A percentile compares a stretch with the other conserved stretches of the same genome.
Conservation (phyloP, 2,329 filamentous ascomycete genomes). For the Lasiodiplodia theobromae region DNA sequence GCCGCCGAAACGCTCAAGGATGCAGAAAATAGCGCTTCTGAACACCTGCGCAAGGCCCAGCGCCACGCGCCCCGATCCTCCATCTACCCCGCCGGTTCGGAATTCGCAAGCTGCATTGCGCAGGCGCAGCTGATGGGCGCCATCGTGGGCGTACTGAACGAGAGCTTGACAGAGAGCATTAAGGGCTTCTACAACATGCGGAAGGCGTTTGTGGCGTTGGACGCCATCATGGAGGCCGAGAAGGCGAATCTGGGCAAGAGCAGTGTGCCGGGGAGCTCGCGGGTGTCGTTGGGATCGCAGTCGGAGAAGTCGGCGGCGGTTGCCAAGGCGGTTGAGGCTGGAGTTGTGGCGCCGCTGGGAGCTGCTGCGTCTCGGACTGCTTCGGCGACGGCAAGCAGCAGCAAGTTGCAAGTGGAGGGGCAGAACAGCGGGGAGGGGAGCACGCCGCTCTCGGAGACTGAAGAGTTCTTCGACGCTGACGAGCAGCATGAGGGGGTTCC, state of each 20-base stretch:
- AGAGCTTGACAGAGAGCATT: slow-evolving; percentile 89
- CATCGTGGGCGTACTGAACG: slow-evolving; percentile 86
- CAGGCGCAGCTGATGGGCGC: slow-evolving; percentile 89
- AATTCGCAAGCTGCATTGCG: slow-evolving; percentile 84
- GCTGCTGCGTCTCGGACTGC: background rate
- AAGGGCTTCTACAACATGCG: slow-evolving; percentile 92
- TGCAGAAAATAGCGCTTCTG: slow-evolving; percentile 78
- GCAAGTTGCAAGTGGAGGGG: slow-evolving; percentile 31
- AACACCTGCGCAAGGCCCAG: slow-evolving; percentile 77
- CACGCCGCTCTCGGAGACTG: slow-evolving; percentile 33
- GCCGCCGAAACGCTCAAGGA: slow-evolving; percentile 74
- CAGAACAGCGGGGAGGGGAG: slow-evolving; percentile 16
- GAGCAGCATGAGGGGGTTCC: slow-evolving; percentile 55
- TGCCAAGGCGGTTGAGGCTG: background rate
- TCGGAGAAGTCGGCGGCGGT: background rate
- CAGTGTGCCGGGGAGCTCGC: slow-evolving; percentile 36
- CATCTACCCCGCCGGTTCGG: slow-evolving; percentile 83
- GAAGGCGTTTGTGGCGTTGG: slow-evolving; percentile 84
- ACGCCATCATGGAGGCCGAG: slow-evolving; percentile 79
- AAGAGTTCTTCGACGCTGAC: slow-evolving; percentile 63
- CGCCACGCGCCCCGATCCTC: slow-evolving; percentile 48
- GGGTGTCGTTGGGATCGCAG: slow-evolving; percentile 10
- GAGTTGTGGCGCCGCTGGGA: background rate
- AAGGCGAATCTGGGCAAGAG: slow-evolving; percentile 59
- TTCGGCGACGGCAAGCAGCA: slow-evolving; percentile 4